These are phyloP conservation scores for Rosa chinensis DNA, from an alignment of 306 rosid genomes.

Conservation along the genomic window DNA sequence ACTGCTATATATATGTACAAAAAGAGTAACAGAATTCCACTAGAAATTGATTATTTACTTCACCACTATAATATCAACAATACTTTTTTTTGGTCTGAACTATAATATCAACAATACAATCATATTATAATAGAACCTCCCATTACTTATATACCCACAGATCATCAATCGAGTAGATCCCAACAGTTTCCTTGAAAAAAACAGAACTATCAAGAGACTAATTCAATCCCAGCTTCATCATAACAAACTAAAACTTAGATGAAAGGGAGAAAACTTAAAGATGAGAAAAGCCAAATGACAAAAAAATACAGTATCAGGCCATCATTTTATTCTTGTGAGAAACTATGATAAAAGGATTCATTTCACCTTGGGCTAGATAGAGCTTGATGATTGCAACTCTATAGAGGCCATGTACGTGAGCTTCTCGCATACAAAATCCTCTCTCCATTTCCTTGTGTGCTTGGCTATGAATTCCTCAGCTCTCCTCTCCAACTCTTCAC, in stretches of 20 bases:
- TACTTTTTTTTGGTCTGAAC: too few relatives aligned
- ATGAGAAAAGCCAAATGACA: slow-evolving; percentile 1
- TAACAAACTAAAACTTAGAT: background rate
- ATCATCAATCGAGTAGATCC: slow-evolving; percentile 4
- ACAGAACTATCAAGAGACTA: slow-evolving; percentile 11
- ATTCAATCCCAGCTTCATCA: background rate
- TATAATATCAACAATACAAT: background rate
- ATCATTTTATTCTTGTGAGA: background rate
- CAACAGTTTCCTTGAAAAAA: background rate
- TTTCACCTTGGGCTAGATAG: slow-evolving; percentile 14
- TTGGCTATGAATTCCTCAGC: slow-evolving; percentile 35
- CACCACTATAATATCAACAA: background rate
- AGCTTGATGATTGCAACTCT: slow-evolving; percentile 12
- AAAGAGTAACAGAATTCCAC: background rate
- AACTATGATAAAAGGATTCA: background rate
- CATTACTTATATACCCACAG: background rate
- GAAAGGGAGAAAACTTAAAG: background rate
- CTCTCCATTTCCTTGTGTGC: slow-evolving; percentile 31
- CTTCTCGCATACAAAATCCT: slow-evolving; percentile 26
- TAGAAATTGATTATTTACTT: background rate
- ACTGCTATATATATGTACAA: background rate
- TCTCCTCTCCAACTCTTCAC: slow-evolving; percentile 29
- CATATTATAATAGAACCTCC: background rate
- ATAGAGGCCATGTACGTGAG: background rate
- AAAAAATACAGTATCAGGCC: background rate